Evolutionary conservation across 202 grass and related monocot genomes (phyloP), one percentile per base, ranked within the genome.

Genomic region (Dendrocalamus latiflorus): DNA sequence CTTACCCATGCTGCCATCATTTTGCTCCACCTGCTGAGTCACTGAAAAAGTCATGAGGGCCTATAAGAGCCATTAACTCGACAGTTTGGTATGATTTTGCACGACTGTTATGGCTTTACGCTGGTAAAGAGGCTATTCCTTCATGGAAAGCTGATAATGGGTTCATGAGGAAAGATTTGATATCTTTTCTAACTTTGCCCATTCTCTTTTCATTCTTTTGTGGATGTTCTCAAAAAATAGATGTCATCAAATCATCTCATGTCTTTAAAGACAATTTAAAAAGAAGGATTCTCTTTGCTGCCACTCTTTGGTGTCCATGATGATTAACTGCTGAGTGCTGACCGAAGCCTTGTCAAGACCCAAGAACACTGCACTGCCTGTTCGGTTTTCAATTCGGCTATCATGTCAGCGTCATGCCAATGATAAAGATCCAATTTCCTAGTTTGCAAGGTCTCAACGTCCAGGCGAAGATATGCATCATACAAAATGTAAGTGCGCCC

Each of bases 251-350:
- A 86, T 83, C 85, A 75, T 91, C 64, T 56, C 74, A 83, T 91
- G 83, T 83, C 83, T 89, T 88, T 83, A 80, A 86, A 83, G 86
- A 83, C 83, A 80, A 83, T 70, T 85, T 65, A 81, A 84, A 87
- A 89, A 85, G 83, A 86, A 74, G 79, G 90, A 89, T 91, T 86
- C 86, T 83, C 54, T 83, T 86, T 91, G 86, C 64, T 91, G 79
- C 90, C 78, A 86, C 86, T 86, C 86, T 60, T 81, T 49, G 33
- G 21, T 83, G 83, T 85, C 79, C 69, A 74, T 70, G 68, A 86
- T 83, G 83, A 91, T 88, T 65, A 79, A 83, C 55, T 36, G 78
- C 57, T 60, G 70, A 86, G 67, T 85, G 86, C 77, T 83, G 80
- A 84, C 75, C 80, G 88, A 84, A 87, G 63, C 80, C 71, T 90